Evolutionary conservation across 805 yeast species (phyloP), one percentile per base, ranked within the genome.

Genomic region (Barnettozyma populi): DNA sequence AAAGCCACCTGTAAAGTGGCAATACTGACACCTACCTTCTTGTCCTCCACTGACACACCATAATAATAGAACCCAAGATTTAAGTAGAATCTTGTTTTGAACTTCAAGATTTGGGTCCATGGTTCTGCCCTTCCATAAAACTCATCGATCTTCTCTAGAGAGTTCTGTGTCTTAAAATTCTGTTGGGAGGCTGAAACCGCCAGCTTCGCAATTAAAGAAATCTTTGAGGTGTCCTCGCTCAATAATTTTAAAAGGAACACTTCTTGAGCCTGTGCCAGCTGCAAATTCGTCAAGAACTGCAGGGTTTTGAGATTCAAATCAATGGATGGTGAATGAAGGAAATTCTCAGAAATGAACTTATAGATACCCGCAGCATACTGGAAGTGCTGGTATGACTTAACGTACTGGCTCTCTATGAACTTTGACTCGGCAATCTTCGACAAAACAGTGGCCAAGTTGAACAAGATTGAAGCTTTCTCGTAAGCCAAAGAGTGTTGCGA

Each of bases 261-360:
- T 55, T 94, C 97, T 61, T 90, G 97, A 3, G 94, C 88, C 63
- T 92, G 96, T 0, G 95, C 94, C 47, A 89, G 69, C 79, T 84
- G 80, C 46, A 90, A 63, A 53, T 75, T 75, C 14, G 74, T 63
- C 44, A 92, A 72, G 32, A 87, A 82, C 37, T 74, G 73, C 9
- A 87, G 78, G 0, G 88, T 80, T 20, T 83, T 79, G 31, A 84
- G 85, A 50, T 76, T 72, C 43, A 90, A 68, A 64, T 92, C 99
- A 5, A 74, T 70, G 4, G 90, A 79, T 1, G 98, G 97, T 0
- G 97, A 92, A 65, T 90, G 94, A 41, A 90, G 68, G 65, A 92
- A 92, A 64, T 85, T 86, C 55, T 86, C 92, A 39, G 83, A 74
- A 23, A 90, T 70, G 55, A 78, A 86, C 50, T 77, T 74, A 59